These are phyloP conservation scores for Clohesyomyces aquaticus DNA, from an alignment of 495 filamentous ascomycete species.

Conservation along the genomic window DNA sequence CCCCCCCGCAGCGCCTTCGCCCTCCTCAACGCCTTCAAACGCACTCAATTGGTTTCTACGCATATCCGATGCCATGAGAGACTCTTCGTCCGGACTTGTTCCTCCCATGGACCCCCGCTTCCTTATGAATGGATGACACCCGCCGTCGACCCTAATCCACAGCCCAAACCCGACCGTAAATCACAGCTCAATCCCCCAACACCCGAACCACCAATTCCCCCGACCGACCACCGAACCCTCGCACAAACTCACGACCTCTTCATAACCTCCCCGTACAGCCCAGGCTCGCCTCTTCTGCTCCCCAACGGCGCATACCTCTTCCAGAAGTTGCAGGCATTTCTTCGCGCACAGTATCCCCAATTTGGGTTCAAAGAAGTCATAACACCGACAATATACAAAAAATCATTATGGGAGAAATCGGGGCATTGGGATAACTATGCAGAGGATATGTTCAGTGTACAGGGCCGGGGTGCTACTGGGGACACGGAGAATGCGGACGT, in stretches of 20 bases:
- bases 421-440: slow-evolving; percentile 94
- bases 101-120: too few relatives aligned
- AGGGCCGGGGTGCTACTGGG: slow-evolving; percentile 60
- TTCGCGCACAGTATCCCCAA: slow-evolving; percentile 81
- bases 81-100: slow-evolving; percentile 22
- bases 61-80: neutral
- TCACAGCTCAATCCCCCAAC: slow-evolving; percentile 38
- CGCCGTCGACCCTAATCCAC: too few relatives aligned
- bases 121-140: too few relatives aligned
- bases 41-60: slow-evolving; percentile 8
- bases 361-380: slow-evolving; percentile 93
- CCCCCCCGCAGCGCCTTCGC: slow-evolving; percentile 11
- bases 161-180: slow-evolving; percentile 1
- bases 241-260: slow-evolving; percentile 76
- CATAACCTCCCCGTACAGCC: slow-evolving; percentile 75
- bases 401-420: slow-evolving; percentile 82
- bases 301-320: slow-evolving; percentile 85
- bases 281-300: slow-evolving; percentile 86
- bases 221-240: slow-evolving; percentile 70
- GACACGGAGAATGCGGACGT: slow-evolving; percentile 45
- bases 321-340: slow-evolving; percentile 82
- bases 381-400: slow-evolving; percentile 93
- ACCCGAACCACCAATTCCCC: slow-evolving; percentile 39
- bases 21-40: neutral
- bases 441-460: slow-evolving; percentile 93